These are phyloP conservation scores for Boechera divaricarpa DNA, from an alignment of 345 rosid genomes.

Conservation along the genomic window DNA sequence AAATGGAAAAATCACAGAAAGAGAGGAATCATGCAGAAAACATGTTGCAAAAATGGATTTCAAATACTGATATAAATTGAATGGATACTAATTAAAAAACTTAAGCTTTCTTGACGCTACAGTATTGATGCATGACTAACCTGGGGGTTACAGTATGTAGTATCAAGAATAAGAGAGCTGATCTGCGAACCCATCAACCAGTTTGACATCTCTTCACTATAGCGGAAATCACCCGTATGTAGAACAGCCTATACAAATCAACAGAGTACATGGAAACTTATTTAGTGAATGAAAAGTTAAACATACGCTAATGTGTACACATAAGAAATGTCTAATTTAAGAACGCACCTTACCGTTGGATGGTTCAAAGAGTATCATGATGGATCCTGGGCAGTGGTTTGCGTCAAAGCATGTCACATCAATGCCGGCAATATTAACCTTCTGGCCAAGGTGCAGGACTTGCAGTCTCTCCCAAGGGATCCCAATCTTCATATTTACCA, in stretches of 20 bases:
- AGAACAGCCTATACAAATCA: conserved; percentile 63
- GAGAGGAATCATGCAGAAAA: too few species aligned
- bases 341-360: conserved; percentile 85
- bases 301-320: neutral
- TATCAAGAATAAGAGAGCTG: conserved; percentile 90
- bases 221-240: conserved; percentile 96
- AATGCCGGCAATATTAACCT: conserved; percentile 63
- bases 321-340: conserved; percentile 6
- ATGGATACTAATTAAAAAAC: neutral
- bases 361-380: conserved; percentile 86
- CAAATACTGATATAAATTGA: neutral
- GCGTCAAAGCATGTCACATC: conserved; percentile 88
- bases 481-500: conserved; percentile 86
- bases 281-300: neutral
- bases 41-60: neutral
- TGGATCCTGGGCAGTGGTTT: conserved; percentile 94
- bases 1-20: too few species aligned
- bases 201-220: conserved; percentile 62
- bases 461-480: conserved; percentile 82
- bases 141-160: conserved; percentile 96
- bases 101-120: neutral
- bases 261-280: neutral
- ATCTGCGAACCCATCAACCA: conserved; percentile 51
- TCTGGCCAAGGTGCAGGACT: conserved; percentile 76
- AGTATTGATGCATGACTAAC: conserved; percentile 46